phyloP scores from a whole-genome alignment of 257 asterid genomes.

The Scutellaria baicalensis region DNA sequence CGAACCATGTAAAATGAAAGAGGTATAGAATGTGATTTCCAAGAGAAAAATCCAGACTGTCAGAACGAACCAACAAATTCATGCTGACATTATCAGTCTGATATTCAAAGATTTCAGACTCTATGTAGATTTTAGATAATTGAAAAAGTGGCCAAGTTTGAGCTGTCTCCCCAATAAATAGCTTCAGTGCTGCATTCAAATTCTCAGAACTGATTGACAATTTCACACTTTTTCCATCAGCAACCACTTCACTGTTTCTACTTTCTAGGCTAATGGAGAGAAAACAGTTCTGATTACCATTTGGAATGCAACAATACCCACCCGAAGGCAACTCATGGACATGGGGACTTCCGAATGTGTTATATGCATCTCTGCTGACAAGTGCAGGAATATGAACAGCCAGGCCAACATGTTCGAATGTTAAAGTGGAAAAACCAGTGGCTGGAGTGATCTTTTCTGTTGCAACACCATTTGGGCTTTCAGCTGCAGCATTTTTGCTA shows the following conservation, averaged over 20 bases:
- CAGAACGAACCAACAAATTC: conserved; percentile 47
- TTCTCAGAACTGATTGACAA: conserved; percentile 44
- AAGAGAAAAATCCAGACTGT: conserved; percentile 59
- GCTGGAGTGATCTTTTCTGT: conserved; percentile 16
- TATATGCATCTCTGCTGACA: conserved; percentile 27
- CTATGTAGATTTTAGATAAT: conserved; percentile 54
- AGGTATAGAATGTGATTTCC: conserved; percentile 58
- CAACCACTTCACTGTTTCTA: conserved; percentile 42
- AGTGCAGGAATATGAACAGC: conserved; percentile 60
- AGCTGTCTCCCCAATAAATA: conserved; percentile 29
- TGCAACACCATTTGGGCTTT: conserved; percentile 25
- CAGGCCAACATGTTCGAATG: conserved; percentile 47
- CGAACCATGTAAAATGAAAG: conserved; percentile 44
- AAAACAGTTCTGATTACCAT: conserved; percentile 43
- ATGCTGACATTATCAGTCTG: conserved; percentile 28
- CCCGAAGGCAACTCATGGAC: conserved; percentile 25
- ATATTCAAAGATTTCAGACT: conserved; percentile 38
- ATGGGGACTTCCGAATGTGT: conserved; percentile 25
- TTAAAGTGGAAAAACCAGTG: conserved; percentile 30
- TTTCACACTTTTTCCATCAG: conserved; percentile 41
- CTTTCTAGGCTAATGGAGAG: conserved; percentile 48
- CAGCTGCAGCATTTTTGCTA: conserved; percentile 20
- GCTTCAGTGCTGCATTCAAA: conserved; percentile 47
- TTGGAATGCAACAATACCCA: conserved; percentile 25
- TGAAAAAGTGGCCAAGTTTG: conserved; percentile 71